Evolutionary conservation across 2,329 filamentous ascomycete genomes (phyloP).

Genomic region (Sarocladium kiliense): DNA sequence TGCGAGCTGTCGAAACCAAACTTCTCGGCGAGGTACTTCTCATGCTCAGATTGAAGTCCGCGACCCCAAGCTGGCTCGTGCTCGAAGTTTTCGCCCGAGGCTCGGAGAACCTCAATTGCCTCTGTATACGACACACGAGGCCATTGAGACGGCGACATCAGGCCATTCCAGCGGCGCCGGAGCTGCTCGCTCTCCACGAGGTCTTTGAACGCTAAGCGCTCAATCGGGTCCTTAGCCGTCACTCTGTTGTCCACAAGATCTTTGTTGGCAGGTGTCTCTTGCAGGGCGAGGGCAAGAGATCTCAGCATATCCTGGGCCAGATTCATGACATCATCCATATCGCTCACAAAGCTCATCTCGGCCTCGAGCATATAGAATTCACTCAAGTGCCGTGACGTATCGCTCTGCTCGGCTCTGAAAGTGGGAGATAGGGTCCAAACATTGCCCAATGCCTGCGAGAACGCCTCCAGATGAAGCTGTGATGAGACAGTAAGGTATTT

Average conservation of each 20-base stretch:
- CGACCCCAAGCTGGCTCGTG: constrained; percentile 64
- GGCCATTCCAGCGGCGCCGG: constrained; percentile 64
- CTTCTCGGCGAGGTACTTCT: constrained; percentile 73
- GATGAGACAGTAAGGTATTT: constrained; percentile 96
- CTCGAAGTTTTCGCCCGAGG: constrained; percentile 58
- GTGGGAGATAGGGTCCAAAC: constrained; percentile 94
- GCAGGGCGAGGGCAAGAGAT: constrained; percentile 36
- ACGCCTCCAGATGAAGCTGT: constrained; percentile 89
- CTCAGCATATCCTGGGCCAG: constrained; percentile 76
- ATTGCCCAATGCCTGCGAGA: constrained; percentile 80
- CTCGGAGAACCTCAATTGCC: constrained; percentile 64
- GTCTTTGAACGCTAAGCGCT: constrained; percentile 37
- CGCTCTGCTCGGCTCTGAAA: constrained; percentile 88
- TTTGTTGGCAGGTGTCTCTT: constrained; percentile 33
- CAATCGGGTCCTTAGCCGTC: constrained; percentile 31
- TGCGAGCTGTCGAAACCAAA: constrained; percentile 48
- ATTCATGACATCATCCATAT: constrained; percentile 67
- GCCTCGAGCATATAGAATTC: constrained; percentile 99
- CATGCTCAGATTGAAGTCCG: constrained; percentile 86
- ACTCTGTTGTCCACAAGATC: constrained; percentile 31
- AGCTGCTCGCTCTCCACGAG: constrained; percentile 43
- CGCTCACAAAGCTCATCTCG: constrained; percentile 73
- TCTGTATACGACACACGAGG: constrained; percentile 77
- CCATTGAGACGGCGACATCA: constrained; percentile 56
- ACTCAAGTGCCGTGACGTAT: constrained; percentile 88